Percentiles rank a stretch among this genome's conserved stretches.
Evolutionary conservation across 208 protist species (phyloP).

Genomic region (Naegleria gruberi): DNA sequence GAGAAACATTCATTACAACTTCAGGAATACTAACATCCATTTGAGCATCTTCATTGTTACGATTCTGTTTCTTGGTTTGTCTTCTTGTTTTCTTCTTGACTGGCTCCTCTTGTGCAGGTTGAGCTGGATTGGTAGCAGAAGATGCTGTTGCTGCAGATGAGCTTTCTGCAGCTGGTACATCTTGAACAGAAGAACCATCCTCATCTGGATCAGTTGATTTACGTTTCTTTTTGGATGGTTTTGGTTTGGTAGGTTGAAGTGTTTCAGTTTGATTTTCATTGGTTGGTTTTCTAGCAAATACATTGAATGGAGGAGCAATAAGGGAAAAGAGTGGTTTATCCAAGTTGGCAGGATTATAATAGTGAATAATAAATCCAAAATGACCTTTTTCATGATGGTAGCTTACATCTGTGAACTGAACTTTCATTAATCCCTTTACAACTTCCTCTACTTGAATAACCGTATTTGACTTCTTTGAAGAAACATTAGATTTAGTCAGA

Average conservation of each 20-base stretch:
- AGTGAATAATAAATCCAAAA: not conserved
- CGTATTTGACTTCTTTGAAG: not conserved
- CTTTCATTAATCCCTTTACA: not conserved
- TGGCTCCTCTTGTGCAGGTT: not conserved
- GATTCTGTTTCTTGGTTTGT: not conserved
- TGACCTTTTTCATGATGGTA: slow-evolving; percentile 17
- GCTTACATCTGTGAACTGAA: slow-evolving; percentile 7
- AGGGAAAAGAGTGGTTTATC: not conserved
- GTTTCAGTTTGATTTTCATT: slow-evolving; percentile 6
- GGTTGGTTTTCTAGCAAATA: slow-evolving; percentile 16
- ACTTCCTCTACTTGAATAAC: not conserved
- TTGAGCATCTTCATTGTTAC: not conserved
- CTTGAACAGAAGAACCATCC: not conserved
- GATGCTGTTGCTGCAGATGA: not conserved
- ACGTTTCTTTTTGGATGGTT: not conserved
- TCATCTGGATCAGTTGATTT: not conserved
- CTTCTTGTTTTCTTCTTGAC: not conserved
- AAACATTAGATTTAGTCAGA: not conserved
- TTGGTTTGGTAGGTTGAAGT: not conserved
- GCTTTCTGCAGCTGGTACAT: not conserved
- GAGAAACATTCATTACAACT: not conserved
- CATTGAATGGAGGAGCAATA: not conserved
- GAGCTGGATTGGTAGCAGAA: not conserved
- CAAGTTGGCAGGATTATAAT: slow-evolving; percentile 4
- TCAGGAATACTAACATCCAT: not conserved